Percentiles rank a stretch among this genome's conserved stretches.
Evolutionary conservation across 2,329 filamentous ascomycete genomes (phyloP).

Genomic region (Ophiocordyceps camponoti-rufipedis): DNA sequence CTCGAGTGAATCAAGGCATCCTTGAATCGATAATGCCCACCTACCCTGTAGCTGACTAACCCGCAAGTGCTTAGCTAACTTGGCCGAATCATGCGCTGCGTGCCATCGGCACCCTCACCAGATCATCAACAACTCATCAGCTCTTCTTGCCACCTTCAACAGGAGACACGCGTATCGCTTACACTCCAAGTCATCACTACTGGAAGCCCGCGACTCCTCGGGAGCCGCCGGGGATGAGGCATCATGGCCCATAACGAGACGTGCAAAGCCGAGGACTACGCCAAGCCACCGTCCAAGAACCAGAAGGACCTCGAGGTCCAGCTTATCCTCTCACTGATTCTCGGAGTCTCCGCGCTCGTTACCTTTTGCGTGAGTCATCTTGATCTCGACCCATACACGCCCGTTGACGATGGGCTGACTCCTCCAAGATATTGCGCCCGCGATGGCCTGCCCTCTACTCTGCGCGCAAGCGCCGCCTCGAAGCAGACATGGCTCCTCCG

Average conservation of each 20-base stretch:
- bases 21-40: too few relatives aligned
- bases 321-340: slow-evolving; percentile 49
- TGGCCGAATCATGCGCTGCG: too few relatives aligned
- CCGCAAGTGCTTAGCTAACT: too few relatives aligned
- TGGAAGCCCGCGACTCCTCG: background rate
- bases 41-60: too few relatives aligned
- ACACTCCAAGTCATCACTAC: too few relatives aligned
- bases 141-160: too few relatives aligned
- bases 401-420: background rate
- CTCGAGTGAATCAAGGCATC: too few relatives aligned
- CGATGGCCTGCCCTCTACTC: slow-evolving; percentile 86
- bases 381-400: too few relatives aligned
- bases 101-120: too few relatives aligned
- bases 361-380: slow-evolving; percentile 48
- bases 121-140: too few relatives aligned
- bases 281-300: slow-evolving; percentile 8
- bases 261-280: slow-evolving; percentile 8
- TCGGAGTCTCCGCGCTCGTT: slow-evolving; percentile 55
- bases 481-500: slow-evolving; percentile 44
- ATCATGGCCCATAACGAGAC: slow-evolving; percentile 3
- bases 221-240: background rate
- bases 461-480: slow-evolving; percentile 62
- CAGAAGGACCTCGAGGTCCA: slow-evolving; percentile 39
- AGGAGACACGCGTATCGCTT: too few relatives aligned
- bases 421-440: slow-evolving; percentile 54